phyloP scores from a whole-genome alignment of 495 filamentous ascomycete species.

The Rhizodiscina lignyota region DNA sequence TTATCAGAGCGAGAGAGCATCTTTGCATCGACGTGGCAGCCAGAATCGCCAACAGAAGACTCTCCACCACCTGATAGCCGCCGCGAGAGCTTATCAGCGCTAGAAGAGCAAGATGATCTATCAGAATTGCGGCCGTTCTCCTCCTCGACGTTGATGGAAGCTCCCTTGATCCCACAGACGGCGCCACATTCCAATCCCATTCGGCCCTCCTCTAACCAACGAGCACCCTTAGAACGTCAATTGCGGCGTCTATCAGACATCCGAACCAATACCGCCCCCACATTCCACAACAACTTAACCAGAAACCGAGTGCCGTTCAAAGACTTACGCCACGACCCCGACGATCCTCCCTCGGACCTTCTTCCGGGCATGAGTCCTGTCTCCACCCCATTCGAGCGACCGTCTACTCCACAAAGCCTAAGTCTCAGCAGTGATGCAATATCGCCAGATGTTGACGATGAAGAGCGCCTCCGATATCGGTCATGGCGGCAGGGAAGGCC shows the following conservation, averaged over 20 bases:
- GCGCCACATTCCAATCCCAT: too few species aligned
- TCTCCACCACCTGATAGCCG: constrained; percentile 3
- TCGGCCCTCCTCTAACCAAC: too few species aligned
- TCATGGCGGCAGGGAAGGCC: constrained; percentile 23
- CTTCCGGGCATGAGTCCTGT: too few species aligned
- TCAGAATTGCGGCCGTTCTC: too few species aligned
- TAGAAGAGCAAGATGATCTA: constrained; percentile 20
- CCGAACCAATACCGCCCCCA: background rate
- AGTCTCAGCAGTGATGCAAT: background rate
- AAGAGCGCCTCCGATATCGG: constrained; percentile 18
- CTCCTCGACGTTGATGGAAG: constrained; percentile 5
- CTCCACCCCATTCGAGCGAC: background rate
- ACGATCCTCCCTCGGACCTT: too few species aligned
- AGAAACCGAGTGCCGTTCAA: background rate
- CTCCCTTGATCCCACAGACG: constrained; percentile 5
- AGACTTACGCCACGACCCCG: background rate
- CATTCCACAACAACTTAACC: background rate
- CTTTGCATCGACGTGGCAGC: constrained; percentile 45
- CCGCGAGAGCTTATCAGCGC: constrained; percentile 6
- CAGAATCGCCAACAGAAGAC: constrained; percentile 26
- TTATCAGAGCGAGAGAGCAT: constrained; percentile 47
- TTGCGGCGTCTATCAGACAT: too few species aligned
- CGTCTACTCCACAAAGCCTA: background rate
- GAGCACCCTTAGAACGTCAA: too few species aligned
- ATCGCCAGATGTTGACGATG: constrained; percentile 4